Percentiles rank a stretch among this genome's conserved stretches.
These are phyloP conservation scores for Rhododendron vialii DNA, from an alignment of 148 eudicot genomes.

Conservation along the genomic window DNA sequence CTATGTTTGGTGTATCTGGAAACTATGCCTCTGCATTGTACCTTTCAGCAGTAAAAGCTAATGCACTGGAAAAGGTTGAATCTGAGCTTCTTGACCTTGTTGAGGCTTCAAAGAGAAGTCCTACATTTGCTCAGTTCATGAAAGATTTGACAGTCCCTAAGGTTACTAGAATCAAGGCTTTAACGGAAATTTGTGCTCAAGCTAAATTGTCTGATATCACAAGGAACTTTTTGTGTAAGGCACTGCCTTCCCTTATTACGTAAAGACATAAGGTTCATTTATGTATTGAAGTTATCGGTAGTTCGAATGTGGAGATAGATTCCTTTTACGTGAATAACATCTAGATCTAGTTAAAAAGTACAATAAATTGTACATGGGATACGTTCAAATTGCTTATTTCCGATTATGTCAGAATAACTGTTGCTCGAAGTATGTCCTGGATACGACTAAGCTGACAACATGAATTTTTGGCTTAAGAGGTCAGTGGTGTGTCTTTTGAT, in stretches of 20 bases:
- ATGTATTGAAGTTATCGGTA: background rate
- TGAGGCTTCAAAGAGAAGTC: conserved; percentile 57
- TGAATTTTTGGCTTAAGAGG: background rate
- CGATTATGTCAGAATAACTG: background rate
- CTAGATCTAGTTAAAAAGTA: background rate
- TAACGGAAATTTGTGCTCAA: conserved; percentile 44
- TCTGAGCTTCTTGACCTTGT: conserved; percentile 60
- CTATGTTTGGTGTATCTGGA: conserved; percentile 75
- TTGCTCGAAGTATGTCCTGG: background rate
- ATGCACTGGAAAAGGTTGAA: conserved; percentile 68
- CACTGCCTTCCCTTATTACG: background rate
- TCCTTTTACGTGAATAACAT: background rate
- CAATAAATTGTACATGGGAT: background rate
- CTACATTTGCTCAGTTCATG: conserved; percentile 64
- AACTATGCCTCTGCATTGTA: conserved; percentile 87
- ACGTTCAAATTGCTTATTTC: background rate
- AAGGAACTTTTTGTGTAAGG: conserved; percentile 72
- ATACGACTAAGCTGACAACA: background rate
- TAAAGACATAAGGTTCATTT: background rate
- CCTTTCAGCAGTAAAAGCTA: conserved; percentile 60
- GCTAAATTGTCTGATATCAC: conserved; percentile 69
- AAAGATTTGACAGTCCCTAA: conserved; percentile 57
- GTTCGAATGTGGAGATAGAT: background rate
- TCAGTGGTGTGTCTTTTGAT: background rate
- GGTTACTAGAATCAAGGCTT: conserved; percentile 60